phyloP scores from a whole-genome alignment of 1,139 yeast genomes.

The Saccharomyces hybrid region DNA sequence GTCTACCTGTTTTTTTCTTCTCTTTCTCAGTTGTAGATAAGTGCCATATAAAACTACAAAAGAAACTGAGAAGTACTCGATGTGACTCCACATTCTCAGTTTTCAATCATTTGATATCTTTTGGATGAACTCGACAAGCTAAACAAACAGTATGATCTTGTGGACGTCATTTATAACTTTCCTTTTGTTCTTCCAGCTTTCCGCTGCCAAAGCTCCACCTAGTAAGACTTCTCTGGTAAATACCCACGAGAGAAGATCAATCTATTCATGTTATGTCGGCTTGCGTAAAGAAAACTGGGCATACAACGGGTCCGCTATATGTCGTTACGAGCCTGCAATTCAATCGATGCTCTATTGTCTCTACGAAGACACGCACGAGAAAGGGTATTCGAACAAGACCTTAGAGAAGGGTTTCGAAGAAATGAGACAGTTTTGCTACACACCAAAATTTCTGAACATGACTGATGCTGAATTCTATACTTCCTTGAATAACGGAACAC shows the following conservation, averaged over 20 bases:
- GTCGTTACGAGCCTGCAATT: slow-evolving; percentile 17
- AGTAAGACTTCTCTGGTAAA: neutral
- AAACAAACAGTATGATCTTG: neutral
- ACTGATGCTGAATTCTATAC: slow-evolving; percentile 10
- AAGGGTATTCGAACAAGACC: neutral
- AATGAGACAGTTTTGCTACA: slow-evolving; percentile 10
- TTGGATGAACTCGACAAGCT: neutral
- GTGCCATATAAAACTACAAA: neutral
- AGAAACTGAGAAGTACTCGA: neutral
- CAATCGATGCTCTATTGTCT: slow-evolving; percentile 19
- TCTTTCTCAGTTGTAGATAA: neutral
- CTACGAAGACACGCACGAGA: slow-evolving; percentile 11
- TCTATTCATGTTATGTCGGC: neutral
- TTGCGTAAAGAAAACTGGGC: neutral
- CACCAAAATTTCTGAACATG: slow-evolving; percentile 5
- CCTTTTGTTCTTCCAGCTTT: neutral
- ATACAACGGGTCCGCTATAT: slow-evolving; percentile 7
- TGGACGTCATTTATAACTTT: neutral
- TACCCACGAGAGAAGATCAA: neutral
- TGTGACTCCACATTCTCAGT: neutral
- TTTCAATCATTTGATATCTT: neutral
- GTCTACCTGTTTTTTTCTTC: neutral
- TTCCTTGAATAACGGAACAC: slow-evolving; percentile 14
- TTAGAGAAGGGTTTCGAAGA: slow-evolving; percentile 4
- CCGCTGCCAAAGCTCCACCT: neutral